Evolutionary conservation across 1,139 yeast genomes (phyloP), one percentile per base, ranked within the genome.

Genomic region (Yamadazyma spencermartinsiae): DNA sequence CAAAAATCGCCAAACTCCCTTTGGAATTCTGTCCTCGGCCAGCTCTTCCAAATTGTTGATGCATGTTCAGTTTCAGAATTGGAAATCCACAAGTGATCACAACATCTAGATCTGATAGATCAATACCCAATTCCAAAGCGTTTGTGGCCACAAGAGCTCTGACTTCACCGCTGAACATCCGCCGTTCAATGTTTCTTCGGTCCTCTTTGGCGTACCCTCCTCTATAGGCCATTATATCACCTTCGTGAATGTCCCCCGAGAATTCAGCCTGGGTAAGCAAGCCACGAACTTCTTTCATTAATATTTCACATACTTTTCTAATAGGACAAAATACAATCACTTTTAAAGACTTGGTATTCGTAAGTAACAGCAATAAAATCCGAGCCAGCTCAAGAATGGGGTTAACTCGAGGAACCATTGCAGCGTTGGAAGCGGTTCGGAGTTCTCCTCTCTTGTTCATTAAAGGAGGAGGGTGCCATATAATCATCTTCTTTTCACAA

Each of bases 31-130:
- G 74, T 41, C 96, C 79, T 56, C 97, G 69, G 11, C 98, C 98
- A 0, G 96, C 97, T 51, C 98, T 74, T 26, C 98, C 99, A 67
- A 94, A 84, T 54, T 92, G 98, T 59, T 92, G 99, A 50, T 92
- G 88, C 54, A 92, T 75, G 46, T 88, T 88, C 45, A 94, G 83
- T 43, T 89, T 75, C 44, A 95, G 86, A 30, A 80, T 67, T 0
- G 98, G 98, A 48, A 92, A 94, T 0, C 98, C 98, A 52, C 95
- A 88, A 60, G 89, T 79, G 2, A 92, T 65, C 0, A 90, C 98
- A 1, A 95, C 89, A 61, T 92, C 98, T 37, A 92, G 66, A 17
- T 85, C 86, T 33, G 98, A 95, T 46, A 92, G 84, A 66, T 92
- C 98, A 37, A 92, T 87, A 35, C 99, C 99, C 37, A 92, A 71